Base-by-base conservation (phyloP, 257 asterid genomes). In the Echites panduratus region DNA sequence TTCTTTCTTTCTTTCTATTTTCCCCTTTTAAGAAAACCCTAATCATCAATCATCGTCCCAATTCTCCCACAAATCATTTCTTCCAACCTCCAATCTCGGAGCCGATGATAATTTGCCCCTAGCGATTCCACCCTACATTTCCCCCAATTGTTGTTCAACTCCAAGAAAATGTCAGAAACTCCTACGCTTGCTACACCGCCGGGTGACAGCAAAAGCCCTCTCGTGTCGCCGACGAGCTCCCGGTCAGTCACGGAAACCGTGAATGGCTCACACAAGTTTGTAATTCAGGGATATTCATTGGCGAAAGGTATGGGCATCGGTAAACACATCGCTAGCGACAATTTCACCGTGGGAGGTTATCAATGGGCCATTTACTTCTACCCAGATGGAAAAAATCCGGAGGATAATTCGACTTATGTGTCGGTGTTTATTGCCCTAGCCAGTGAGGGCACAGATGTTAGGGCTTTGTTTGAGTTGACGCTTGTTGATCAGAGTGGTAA, bases 301-400 rank as follows among this genome's bases (percentile, higher is more conserved):
- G 93, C 91, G 1, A 90, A 88, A 81, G 97, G 97, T 6, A 88
- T 90, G 93, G 97, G 97, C 8, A 70, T 90, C 6, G 97, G 97
- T 0, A 90, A 90, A 66, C 93, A 87, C 82, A 89, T 90, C 68
- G 93, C 96, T 16, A 87, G 96, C 85, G 90, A 88, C 6, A 85
- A 89, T 78, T 88, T 90, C 77, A 84, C 89, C 70, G 91, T 90
- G 5, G 97, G 95, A 17, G 97, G 95, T 22, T 87, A 83, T 19
- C 87, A 90, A 69, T 90, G 96, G 96, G 96, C 93, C 66, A 88
- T 90, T 82, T 87, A 90, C 87, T 90, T 90, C 74, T 90, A 90
- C 68, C 96, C 96, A 2, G 96, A 90, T 64, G 96, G 95, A 27
- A 90, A 90, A 26, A 90, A 89, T 48, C 93, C 90, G 0, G 97